These are phyloP conservation scores for Thielaviopsis cerberus DNA, from an alignment of 2,329 filamentous ascomycete species.

Conservation along the genomic window DNA sequence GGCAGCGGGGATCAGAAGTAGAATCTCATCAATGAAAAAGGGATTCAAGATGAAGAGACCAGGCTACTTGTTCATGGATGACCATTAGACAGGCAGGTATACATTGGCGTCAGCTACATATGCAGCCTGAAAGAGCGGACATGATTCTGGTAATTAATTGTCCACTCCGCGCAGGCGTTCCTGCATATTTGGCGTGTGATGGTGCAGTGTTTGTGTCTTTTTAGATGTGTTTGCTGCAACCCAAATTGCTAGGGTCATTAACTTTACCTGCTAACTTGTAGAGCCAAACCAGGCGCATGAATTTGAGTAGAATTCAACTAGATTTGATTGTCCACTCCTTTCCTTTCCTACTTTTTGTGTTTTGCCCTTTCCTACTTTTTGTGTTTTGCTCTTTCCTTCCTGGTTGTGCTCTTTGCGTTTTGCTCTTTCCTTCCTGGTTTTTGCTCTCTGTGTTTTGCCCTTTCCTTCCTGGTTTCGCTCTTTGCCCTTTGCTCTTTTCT, in stretches of 20 bases:
- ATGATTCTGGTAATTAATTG: not conserved
- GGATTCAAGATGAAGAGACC: too few relatives aligned
- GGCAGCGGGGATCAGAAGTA: too few relatives aligned
- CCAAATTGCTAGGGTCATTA: not conserved
- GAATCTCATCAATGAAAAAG: too few relatives aligned
- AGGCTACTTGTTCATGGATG: too few relatives aligned
- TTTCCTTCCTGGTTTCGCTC: not conserved
- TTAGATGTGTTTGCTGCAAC: not conserved
- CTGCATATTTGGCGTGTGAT: not conserved
- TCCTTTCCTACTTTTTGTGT: not conserved
- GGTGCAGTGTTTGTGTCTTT: not conserved
- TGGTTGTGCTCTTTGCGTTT: not conserved
- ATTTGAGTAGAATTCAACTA: not conserved
- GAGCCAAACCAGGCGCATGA: not conserved
- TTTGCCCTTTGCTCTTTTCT: constrained; percentile 11
- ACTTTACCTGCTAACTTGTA: not conserved
- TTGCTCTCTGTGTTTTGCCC: not conserved
- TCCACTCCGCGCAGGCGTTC: not conserved
- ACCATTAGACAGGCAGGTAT: too few relatives aligned
- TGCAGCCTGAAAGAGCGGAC: too few relatives aligned
- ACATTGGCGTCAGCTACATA: too few relatives aligned
- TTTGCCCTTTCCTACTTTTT: not conserved
- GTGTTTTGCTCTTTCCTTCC: constrained; percentile 11
- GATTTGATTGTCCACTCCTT: not conserved
- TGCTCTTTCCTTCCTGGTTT: constrained; percentile 6